Base-by-base conservation (phyloP, 345 rosid species). In the Raphanus raphanistrum region DNA sequence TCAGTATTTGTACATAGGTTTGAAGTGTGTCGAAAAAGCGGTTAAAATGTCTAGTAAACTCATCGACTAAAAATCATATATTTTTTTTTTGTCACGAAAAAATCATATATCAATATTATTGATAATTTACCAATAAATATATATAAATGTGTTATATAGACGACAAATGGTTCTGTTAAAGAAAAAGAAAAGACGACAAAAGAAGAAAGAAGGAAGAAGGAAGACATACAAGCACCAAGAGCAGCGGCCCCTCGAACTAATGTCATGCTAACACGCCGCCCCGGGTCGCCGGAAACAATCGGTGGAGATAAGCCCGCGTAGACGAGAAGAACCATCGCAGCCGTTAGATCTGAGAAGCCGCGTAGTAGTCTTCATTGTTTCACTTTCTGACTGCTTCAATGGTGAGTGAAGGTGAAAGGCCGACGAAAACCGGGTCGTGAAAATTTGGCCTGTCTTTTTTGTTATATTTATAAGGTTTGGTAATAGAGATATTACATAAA, bases 141-240 rank as follows among this genome's bases (percentile, higher is more conserved):
- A 48, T 63, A 25, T 25, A 25, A 3, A 26, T 26, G 54, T 45
- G 16, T 52, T 31, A 32, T 31, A 62, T 13, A 68, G 3, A 12
- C 12, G 38, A 29, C 1, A 65, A 32, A 67, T 16, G 12, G n/a
- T 59, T 7, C 4, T 8, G 60, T 65, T 10, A 27, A 36, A 10
- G 0, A 27, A 26, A 27, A 17, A 15, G 32, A 41, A 57, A 17
- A 67, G 3, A n/a, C 25, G 33, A 36, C 2, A 70, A 31, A 66
- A 4, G 28, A 45, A 55, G 31, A 31, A 62, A 4, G 21, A 45
- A 55, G 31, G 57, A 25, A 75, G 21, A 12, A 26, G 58, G 32
- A 63, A 79, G 50, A 68, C 91, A 81, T 80, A 90, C 97, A 74
- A 78, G 96, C 98, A 25, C 89, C 97, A 7, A 21, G 70, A 66